Percentiles rank a stretch among this genome's conserved stretches.
These are phyloP conservation scores for sunflower (Helianthus annuus) DNA, from an alignment of 129 eudicot species.

Conservation along the genomic window HanXRQr2.0-SUNRISE NC_035443.2:152526485-152526984, in stretches of 20 bases:
- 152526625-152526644: no score
- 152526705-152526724: constrained; percentile 97
- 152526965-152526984: constrained; percentile 22
- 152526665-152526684: constrained; percentile 31
- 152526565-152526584: constrained; percentile 7
- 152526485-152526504: constrained; percentile 20
- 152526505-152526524: constrained; percentile 28
- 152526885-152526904: constrained; percentile 28
- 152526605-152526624: constrained; percentile 29
- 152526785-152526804: no score
- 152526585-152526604: constrained; percentile 50
- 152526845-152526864: constrained; percentile 24
- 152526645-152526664: not conserved
- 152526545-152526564: constrained; percentile 1
- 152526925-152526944: constrained; percentile 28
- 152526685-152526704: constrained; percentile 99
- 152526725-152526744: constrained; percentile 99
- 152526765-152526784: constrained; percentile 17
- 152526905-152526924: constrained; percentile 60
- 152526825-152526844: not conserved
- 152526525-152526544: constrained; percentile 16
- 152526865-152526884: constrained; percentile 27
- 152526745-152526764: constrained; percentile 67
- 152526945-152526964: constrained; percentile 30
- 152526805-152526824: no score